Base-by-base conservation (phyloP, 805 yeast genomes). In the Pichia cabralensis region DNA sequence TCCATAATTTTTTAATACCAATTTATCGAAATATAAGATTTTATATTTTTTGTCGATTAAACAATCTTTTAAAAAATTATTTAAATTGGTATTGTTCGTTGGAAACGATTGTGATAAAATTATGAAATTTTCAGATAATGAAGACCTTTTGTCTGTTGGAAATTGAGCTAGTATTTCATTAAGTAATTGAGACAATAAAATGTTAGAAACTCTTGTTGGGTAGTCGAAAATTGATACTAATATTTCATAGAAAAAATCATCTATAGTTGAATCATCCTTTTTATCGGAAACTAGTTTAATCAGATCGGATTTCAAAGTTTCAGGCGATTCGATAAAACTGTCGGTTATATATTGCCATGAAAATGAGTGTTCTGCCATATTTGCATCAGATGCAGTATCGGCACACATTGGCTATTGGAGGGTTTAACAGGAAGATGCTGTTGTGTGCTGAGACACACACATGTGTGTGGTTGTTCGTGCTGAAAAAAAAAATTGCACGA, bases 221-320 rank as follows among this genome's bases (percentile, higher is more conserved):
- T 31, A 45, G 13, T 54, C 58, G 22, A 40, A 36, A 27, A 52
- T 22, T 17, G 35, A 31, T 8, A 49, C 28, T 2, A 45, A 34
- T 13, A 56, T 40, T 34, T 56, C 61, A 36, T 54, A 53, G 24
- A 54, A 53, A 3, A 55, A 18, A 17, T 46, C 50, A 13, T 34
- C 22, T 11, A 44, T 22, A 2, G 39, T 18, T 30, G n/a, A n/a
- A n/a, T n/a, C n/a, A n/a, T n/a, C n/a, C n/a, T n/a, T n/a, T n/a
- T n/a, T n/a, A n/a, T n/a, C n/a, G n/a, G n/a, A n/a, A n/a, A n/a
- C n/a, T n/a, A 40, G 26, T 5, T 36, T 29, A 12, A 42, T 35
- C 15, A 49, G 20, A 8, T 25, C 16, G 6, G 36, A 18, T 31
- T 25, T 31, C 30, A 14, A n/a, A 14, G 28, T 28, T n/a, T 18